Percentiles rank a stretch among this genome's conserved stretches.
Conservation (phyloP, 2,329 filamentous ascomycete genomes). For the Apiospora marii region DNA sequence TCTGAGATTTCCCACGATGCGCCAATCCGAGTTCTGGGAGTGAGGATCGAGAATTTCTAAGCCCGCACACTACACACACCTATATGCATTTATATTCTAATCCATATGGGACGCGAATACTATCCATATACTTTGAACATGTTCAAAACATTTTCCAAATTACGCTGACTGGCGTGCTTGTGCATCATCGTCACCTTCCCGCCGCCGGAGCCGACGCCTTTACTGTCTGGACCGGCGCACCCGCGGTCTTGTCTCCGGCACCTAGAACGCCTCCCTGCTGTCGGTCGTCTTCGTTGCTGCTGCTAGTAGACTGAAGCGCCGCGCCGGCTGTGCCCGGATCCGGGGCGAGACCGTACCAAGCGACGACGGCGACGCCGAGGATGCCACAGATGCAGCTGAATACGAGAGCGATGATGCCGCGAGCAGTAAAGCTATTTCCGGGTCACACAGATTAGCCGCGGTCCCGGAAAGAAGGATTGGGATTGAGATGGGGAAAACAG, state of each 20-base stretch:
- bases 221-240: neutral
- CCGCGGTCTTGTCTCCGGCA: neutral
- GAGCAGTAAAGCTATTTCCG: constrained; percentile 64
- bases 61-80: too few species aligned
- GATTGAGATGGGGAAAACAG: too few species aligned
- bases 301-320: neutral
- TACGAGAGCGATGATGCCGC: constrained; percentile 76
- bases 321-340: neutral
- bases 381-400: constrained; percentile 76
- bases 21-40: neutral
- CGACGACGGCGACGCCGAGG: constrained; percentile 71
- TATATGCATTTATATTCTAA: neutral
- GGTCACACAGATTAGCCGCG: neutral
- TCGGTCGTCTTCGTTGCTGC: neutral
- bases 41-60: neutral
- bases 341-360: constrained; percentile 55
- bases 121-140: neutral
- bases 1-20: neutral
- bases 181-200: neutral
- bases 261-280: neutral
- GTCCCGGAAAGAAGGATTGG: too few species aligned
- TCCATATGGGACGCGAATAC: neutral
- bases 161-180: neutral
- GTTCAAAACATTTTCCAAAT: neutral
- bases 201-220: neutral